Evolutionary conservation across 306 rosid genomes (phyloP).

Genomic region (Cyamopsis tetragonoloba): DNA sequence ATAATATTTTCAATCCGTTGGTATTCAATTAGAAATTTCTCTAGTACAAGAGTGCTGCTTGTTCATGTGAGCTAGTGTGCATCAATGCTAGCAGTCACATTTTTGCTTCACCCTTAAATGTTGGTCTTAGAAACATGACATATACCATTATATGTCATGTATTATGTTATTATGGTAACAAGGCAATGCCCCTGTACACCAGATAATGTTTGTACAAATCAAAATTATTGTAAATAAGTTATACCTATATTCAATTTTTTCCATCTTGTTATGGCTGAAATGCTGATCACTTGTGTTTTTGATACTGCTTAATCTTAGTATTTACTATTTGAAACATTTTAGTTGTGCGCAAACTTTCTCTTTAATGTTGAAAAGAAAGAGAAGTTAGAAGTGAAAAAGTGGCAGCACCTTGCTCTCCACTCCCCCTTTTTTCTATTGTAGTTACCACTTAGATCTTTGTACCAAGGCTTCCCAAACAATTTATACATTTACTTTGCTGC

Average conservation of each 20-base stretch:
- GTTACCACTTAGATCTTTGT: too few species aligned
- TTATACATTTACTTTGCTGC: too few species aligned
- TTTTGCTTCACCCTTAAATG: not conserved
- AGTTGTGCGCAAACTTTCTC: not conserved
- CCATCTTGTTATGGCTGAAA: not conserved
- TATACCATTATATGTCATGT: not conserved
- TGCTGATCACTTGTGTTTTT: not conserved
- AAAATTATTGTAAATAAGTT: not conserved
- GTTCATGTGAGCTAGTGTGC: not conserved
- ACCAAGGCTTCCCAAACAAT: too few species aligned
- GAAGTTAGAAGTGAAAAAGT: too few species aligned
- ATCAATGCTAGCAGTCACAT: not conserved
- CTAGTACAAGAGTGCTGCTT: not conserved
- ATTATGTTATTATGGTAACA: not conserved
- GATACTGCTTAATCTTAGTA: not conserved
- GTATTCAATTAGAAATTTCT: not conserved
- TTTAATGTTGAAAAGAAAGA: too few species aligned
- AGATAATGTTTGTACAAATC: not conserved
- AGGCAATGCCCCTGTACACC: not conserved
- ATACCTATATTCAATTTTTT: not conserved
- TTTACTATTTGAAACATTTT: not conserved
- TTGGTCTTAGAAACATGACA: not conserved
- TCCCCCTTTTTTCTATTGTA: too few species aligned
- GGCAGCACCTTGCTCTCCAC: too few species aligned
- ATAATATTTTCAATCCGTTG: not conserved